Conservation (phyloP, 331 rosid genomes). For the Spiraea crenata region DNA sequence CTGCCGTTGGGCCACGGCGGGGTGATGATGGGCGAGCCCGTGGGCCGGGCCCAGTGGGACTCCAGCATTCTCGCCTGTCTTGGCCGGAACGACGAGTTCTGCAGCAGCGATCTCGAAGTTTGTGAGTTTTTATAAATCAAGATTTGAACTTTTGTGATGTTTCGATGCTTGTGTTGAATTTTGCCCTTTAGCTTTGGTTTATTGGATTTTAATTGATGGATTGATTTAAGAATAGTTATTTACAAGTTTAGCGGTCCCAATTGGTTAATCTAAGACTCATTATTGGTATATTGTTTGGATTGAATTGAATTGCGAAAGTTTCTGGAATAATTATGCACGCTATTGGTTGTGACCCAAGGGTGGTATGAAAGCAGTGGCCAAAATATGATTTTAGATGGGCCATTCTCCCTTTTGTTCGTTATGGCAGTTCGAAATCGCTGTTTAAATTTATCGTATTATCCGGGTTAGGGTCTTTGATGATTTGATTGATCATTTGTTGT, state of each 20-base stretch:
- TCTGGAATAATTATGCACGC: background rate
- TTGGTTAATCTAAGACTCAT: background rate
- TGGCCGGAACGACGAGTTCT: constrained; percentile 87
- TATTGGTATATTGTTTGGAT: background rate
- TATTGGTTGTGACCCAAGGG: background rate
- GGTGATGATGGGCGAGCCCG: constrained; percentile 83
- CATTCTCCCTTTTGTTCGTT: background rate
- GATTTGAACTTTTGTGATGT: background rate
- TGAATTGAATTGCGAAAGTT: background rate
- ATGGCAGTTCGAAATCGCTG: background rate
- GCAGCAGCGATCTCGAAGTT: constrained; percentile 97
- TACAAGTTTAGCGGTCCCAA: background rate
- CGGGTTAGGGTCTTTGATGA: background rate
- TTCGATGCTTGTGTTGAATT: background rate
- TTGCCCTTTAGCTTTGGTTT: background rate
- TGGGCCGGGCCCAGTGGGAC: constrained; percentile 68
- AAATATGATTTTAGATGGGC: background rate
- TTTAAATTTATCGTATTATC: background rate
- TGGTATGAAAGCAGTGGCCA: background rate
- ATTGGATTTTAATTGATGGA: background rate
- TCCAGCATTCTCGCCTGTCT: constrained; percentile 67
- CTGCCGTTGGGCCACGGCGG: constrained; percentile 61
- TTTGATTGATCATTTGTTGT: background rate
- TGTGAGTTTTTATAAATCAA: constrained; percentile 46
- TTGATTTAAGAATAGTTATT: no score